These are phyloP conservation scores for Fragaria nilgerrensis DNA, from an alignment of 306 rosid genomes.

Conservation along the genomic window DNA sequence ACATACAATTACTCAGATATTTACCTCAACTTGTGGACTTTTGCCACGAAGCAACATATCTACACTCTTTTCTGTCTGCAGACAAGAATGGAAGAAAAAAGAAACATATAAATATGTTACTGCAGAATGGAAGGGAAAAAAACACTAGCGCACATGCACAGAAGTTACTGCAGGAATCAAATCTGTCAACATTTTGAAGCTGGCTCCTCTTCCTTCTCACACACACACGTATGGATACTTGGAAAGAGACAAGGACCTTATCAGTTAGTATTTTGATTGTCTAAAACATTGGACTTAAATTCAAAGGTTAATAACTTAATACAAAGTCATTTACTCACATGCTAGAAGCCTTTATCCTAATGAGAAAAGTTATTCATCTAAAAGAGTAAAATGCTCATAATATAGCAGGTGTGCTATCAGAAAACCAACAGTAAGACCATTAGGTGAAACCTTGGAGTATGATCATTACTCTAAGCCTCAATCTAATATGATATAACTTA, in stretches of 20 bases:
- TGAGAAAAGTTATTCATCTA: neutral
- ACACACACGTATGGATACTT: neutral
- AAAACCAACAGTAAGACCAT: neutral
- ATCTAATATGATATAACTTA: neutral
- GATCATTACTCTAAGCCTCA: neutral
- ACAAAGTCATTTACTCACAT: neutral
- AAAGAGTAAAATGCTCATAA: neutral
- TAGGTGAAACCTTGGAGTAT: neutral
- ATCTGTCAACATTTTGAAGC: too few species aligned
- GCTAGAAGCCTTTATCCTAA: neutral
- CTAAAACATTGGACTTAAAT: neutral
- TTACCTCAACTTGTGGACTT: slow-evolving; percentile 70
- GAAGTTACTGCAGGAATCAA: too few species aligned
- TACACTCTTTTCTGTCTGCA: slow-evolving; percentile 66
- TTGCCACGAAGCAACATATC: slow-evolving; percentile 59
- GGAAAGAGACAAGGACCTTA: neutral
- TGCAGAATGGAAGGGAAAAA: neutral
- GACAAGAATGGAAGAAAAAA: neutral
- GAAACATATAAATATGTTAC: neutral
- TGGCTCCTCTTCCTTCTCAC: too few species aligned
- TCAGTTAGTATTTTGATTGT: neutral
- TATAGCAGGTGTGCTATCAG: neutral
- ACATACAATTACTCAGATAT: slow-evolving; percentile 18
- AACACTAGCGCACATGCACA: neutral
- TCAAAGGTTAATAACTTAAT: neutral